Evolutionary conservation across 257 asterid species (phyloP), one percentile per base, ranked within the genome.

Genomic region (Solanum dulcamara): DNA sequence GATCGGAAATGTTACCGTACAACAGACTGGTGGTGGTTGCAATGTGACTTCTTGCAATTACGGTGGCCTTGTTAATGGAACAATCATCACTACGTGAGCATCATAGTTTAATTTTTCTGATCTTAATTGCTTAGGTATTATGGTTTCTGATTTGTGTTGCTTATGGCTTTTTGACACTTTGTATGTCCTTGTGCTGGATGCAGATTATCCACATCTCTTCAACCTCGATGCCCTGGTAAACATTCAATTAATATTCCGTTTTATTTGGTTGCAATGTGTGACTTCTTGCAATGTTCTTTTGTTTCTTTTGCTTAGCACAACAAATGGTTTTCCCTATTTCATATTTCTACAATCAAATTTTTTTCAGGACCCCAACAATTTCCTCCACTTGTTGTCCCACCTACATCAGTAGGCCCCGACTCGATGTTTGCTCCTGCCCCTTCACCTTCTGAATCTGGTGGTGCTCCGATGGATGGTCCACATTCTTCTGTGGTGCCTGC

Each of bases 171-270:
- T 26, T 48, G 15, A 46, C 28, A 88, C 68, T 68, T 48, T n/a
- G 26, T 75, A 13, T 30, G 74, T 51, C 86, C n/a, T 85, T 84
- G 72, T 81, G 83, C 51, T 74, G 70, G 9, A 28, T 84, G 88
- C 97, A 97, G 99, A 89, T 89, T 97, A 88, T 88, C 96, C 28
- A 80, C 94, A 10, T 88, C 92, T 83, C 94, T 97, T 83, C 98
- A 97, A 89, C 99, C 99, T 81, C 89, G 97, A 85, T 97, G 99
- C 92, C 95, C 99, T 85, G 99, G 99, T 95, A 91, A 88, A 79
- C 80, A 62, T 59, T 75, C 59, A 60, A 83, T 79, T 74, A 74
- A 24, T 86, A 35, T 35, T 84, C 64, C 81, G 2, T 77, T 77
- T 46, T 17, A 28, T 77, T 44, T 77, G 40, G 26, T 46, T 53